phyloP scores from a whole-genome alignment of 2,329 filamentous ascomycete species.

The Zarea fungicola region DNA sequence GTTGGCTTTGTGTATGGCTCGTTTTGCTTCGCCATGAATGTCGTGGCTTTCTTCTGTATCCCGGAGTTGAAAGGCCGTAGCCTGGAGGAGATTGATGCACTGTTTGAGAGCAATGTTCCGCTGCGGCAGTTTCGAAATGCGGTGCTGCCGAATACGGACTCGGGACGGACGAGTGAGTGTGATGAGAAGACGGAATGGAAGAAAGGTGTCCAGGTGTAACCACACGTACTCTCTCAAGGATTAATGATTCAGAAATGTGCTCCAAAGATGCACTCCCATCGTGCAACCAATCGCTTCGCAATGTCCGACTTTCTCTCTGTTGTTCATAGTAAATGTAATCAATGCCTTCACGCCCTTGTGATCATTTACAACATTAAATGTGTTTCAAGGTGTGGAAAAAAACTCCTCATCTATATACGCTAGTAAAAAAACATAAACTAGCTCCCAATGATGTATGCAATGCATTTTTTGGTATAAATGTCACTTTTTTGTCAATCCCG shows the following conservation, averaged over 20 bases:
- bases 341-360: no score
- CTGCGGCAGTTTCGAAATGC: conserved; percentile 16
- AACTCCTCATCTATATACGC: conserved; percentile 6
- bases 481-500: not conserved
- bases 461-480: conserved; percentile 5
- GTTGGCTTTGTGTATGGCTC: conserved; percentile 35
- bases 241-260: no score
- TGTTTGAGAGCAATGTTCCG: conserved; percentile 16
- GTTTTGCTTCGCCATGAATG: conserved; percentile 31
- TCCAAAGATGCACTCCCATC: no score
- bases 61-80: conserved; percentile 38
- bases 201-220: not conserved
- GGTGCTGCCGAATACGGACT: not conserved
- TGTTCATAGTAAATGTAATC: no score
- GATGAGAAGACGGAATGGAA: not conserved
- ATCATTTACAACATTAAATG: no score
- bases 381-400: conserved; percentile 2
- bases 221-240: no score
- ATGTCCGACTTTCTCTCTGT: no score
- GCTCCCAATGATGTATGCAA: conserved; percentile 9
- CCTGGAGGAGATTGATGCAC: conserved; percentile 20
- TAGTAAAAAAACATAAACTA: not conserved
- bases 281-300: no score
- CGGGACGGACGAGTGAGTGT: not conserved
- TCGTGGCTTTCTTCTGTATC: conserved; percentile 37